A percentile compares a stretch with the other conserved stretches of the same genome.
phyloP scores from a whole-genome alignment of 495 filamentous ascomycete genomes.

The Neurospora africana region DNA sequence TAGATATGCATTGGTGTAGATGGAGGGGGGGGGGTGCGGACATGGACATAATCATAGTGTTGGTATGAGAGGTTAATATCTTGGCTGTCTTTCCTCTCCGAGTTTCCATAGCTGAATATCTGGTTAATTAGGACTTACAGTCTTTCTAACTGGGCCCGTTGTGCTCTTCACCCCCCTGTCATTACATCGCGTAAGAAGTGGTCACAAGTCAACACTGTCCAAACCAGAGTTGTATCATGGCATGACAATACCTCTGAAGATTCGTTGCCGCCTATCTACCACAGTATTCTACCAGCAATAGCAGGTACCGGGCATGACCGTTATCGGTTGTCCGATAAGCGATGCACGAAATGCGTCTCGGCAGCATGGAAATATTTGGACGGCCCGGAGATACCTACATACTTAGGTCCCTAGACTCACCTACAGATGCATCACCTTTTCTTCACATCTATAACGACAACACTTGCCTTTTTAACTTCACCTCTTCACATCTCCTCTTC shows the following conservation, averaged over 20 bases:
- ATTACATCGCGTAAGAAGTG: background rate
- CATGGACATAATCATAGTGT: conserved; percentile 1
- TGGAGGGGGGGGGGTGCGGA: too few relatives aligned
- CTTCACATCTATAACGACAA: background rate
- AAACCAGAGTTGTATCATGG: background rate
- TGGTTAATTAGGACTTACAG: background rate
- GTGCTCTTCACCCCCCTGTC: background rate
- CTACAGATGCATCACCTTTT: background rate
- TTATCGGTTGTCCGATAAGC: background rate
- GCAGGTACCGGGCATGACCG: background rate
- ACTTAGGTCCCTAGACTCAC: background rate
- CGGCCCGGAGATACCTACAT: background rate
- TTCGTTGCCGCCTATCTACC: background rate
- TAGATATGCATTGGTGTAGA: conserved; percentile 13
- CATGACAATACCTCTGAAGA: background rate
- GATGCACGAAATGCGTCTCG: background rate
- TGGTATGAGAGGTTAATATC: conserved; percentile 1
- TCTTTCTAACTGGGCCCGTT: background rate
- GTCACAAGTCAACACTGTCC: background rate
- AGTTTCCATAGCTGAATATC: background rate
- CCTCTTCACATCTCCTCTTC: background rate
- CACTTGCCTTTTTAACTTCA: background rate
- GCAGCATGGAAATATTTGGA: background rate
- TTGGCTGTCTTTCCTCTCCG: background rate
- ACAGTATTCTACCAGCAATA: background rate